Evolutionary conservation across 2,329 filamentous ascomycete species (phyloP).

Genomic region (Sclerotinia trifoliorum): DNA sequence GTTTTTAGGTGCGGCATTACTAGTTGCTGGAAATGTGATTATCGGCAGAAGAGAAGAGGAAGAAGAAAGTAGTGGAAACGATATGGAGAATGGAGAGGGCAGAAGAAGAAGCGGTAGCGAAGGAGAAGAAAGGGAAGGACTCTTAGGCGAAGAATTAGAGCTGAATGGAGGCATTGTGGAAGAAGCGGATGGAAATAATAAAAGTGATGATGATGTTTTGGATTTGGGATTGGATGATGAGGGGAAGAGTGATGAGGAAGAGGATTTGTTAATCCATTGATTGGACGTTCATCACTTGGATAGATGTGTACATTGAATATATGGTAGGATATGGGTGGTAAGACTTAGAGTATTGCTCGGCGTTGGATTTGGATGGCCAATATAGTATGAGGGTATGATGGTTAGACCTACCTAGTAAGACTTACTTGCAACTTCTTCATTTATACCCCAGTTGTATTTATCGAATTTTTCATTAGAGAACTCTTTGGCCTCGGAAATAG

Average conservation of each 20-base stretch:
- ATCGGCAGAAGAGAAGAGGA: conserved; percentile 67
- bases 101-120: conserved; percentile 17
- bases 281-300: conserved; percentile 1
- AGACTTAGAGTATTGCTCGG: not conserved
- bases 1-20: conserved; percentile 71
- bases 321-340: not conserved
- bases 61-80: conserved; percentile 29
- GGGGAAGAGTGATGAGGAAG: conserved; percentile 22
- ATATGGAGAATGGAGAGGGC: conserved; percentile 25
- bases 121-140: conserved; percentile 24
- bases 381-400: not conserved
- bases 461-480: not conserved
- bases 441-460: not conserved
- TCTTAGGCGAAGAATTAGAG: conserved; percentile 27
- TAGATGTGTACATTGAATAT: not conserved
- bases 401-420: not conserved
- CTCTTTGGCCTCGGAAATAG: not conserved
- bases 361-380: not conserved
- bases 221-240: conserved; percentile 30
- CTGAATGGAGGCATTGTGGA: conserved; percentile 25
- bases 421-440: no score
- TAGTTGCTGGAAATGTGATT: conserved; percentile 76
- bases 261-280: conserved; percentile 16
- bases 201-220: conserved; percentile 35
- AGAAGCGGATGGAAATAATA: conserved; percentile 19